These are phyloP conservation scores for Inga leiocalycina DNA, from an alignment of 306 rosid genomes.

Conservation along the genomic window DNA sequence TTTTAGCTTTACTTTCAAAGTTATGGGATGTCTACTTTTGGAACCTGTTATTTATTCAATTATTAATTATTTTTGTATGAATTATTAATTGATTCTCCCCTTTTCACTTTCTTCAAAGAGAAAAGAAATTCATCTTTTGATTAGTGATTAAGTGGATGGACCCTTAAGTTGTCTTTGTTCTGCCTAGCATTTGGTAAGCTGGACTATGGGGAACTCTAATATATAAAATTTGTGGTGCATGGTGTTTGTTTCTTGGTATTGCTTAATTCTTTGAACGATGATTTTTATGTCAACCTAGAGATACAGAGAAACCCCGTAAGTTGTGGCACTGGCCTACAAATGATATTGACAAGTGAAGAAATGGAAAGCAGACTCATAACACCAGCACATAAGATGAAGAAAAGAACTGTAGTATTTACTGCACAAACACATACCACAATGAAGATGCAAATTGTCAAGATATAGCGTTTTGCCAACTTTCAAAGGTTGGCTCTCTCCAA, in stretches of 20 bases:
- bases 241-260: neutral
- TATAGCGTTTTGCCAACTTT: too few species aligned
- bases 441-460: too few species aligned
- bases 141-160: neutral
- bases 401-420: too few species aligned
- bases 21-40: neutral
- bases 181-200: neutral
- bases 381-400: too few species aligned
- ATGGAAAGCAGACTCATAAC: too few species aligned
- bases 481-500: too few species aligned
- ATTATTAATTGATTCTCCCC: neutral
- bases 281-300: neutral
- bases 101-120: neutral
- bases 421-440: too few species aligned
- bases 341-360: too few species aligned
- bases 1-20: conserved; percentile 2
- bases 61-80: neutral
- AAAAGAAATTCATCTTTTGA: neutral
- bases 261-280: neutral
- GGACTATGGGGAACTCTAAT: neutral
- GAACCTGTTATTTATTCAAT: neutral
- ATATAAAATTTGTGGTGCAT: neutral
- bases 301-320: neutral
- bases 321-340: too few species aligned
- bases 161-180: neutral